These are phyloP conservation scores for Colletotrichum tropicale DNA, from an alignment of 2,329 filamentous ascomycete species.

Conservation along the genomic window DNA sequence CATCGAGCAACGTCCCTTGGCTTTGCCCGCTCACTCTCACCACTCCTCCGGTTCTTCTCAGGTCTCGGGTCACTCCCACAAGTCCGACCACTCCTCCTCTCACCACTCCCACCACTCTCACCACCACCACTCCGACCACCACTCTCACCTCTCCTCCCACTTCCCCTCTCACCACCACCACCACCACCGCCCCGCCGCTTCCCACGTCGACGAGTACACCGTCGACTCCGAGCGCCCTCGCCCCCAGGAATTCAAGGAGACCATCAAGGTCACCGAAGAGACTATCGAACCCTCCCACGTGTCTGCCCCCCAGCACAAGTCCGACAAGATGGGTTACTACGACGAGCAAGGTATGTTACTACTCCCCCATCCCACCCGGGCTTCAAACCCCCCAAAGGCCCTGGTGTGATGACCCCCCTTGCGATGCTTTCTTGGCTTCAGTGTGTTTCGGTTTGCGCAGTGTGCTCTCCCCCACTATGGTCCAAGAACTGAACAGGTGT, in stretches of 20 bases:
- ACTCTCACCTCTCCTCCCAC: slow-evolving; percentile 41
- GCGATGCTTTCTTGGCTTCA: slow-evolving; percentile 11
- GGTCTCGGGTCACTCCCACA: slow-evolving; percentile 44
- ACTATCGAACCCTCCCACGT: slow-evolving; percentile 63
- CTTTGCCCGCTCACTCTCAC: slow-evolving; percentile 39
- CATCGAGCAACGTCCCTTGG: slow-evolving; percentile 29
- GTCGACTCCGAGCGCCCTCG: slow-evolving; percentile 42
- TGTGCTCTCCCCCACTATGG: slow-evolving; percentile 13
- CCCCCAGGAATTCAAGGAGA: slow-evolving; percentile 50
- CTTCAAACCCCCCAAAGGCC: not conserved
- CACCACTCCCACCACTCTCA: slow-evolving; percentile 10
- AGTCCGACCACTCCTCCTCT: slow-evolving; percentile 30
- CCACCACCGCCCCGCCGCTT: not conserved
- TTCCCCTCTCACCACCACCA: slow-evolving; percentile 42
- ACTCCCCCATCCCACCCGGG: not conserved
- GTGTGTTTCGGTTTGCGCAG: slow-evolving; percentile 19
- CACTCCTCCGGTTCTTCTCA: slow-evolving; percentile 27
- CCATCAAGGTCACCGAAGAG: slow-evolving; percentile 67
- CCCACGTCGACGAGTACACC: slow-evolving; percentile 52
- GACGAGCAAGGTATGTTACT: slow-evolving; percentile 61
- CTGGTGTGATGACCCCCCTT: not conserved
- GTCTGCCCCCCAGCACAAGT: slow-evolving; percentile 46
- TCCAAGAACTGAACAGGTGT: slow-evolving; percentile 16
- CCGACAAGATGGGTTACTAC: slow-evolving; percentile 68
- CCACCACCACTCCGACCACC: not conserved